phyloP scores from a whole-genome alignment of 495 filamentous ascomycete species.

The Lasiosphaeria miniovina region DNA sequence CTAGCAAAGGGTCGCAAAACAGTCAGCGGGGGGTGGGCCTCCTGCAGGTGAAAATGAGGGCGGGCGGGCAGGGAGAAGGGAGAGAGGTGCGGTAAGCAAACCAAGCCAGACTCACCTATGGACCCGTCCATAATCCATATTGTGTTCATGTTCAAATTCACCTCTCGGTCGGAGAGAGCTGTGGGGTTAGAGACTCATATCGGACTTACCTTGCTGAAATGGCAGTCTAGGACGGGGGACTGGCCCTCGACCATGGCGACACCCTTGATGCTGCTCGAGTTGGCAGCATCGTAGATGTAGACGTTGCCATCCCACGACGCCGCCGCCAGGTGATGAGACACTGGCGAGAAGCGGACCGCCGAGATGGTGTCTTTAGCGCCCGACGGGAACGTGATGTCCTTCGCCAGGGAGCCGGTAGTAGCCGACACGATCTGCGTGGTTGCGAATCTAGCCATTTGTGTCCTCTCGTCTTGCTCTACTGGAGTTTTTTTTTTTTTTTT shows the following conservation, averaged over 20 bases:
- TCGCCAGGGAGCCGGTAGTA: conserved; percentile 68
- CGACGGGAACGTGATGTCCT: conserved; percentile 68
- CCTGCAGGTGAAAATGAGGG: not conserved
- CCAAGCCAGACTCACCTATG: conserved; percentile 18
- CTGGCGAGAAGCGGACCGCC: conserved; percentile 76
- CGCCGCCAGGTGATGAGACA: conserved; percentile 74
- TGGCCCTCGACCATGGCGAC: conserved; percentile 78
- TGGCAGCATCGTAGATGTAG: conserved; percentile 83
- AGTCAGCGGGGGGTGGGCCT: not conserved
- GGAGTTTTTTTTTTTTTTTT: not conserved
- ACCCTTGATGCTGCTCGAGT: conserved; percentile 65
- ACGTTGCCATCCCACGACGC: conserved; percentile 93
- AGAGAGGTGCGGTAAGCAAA: not conserved
- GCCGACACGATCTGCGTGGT: conserved; percentile 34
- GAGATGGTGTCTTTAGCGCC: conserved; percentile 85
- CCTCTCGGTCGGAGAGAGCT: conserved; percentile 5
- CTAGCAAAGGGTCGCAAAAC: conserved; percentile 21
- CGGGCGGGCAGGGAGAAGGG: not conserved
- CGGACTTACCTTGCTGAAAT: conserved; percentile 75
- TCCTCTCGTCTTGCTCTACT: not conserved
- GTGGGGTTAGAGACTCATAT: conserved; percentile 17
- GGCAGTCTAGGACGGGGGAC: conserved; percentile 70
- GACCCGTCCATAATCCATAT: conserved; percentile 17
- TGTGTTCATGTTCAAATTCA: conserved; percentile 7
- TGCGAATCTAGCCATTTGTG: conserved; percentile 9